Evolutionary conservation across 345 rosid species (phyloP).

Genomic region (Citrus inodora): DNA sequence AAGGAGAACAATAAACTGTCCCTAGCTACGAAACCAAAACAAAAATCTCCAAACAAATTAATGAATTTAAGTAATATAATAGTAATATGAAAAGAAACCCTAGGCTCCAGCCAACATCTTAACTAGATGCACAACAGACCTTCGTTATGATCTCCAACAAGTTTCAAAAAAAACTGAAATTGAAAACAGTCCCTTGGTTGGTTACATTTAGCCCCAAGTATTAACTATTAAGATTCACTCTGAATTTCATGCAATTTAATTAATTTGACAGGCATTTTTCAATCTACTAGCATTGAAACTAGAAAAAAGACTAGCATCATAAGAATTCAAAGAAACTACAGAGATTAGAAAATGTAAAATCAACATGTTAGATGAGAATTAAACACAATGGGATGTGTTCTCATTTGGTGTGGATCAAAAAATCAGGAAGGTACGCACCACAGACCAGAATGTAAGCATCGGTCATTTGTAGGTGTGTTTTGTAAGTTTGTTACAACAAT

Average conservation of each 20-base stretch:
- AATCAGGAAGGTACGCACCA: slow-evolving; percentile 6
- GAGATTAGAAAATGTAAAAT: background rate
- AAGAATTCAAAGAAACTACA: slow-evolving; percentile 1
- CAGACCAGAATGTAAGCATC: slow-evolving; percentile 7
- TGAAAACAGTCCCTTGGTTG: background rate
- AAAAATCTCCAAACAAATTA: no score
- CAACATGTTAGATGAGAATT: background rate
- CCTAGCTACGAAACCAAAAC: no score
- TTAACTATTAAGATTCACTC: background rate
- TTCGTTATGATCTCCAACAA: background rate
- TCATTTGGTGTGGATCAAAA: slow-evolving; percentile 31
- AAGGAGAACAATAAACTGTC: no score
- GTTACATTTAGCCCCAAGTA: background rate
- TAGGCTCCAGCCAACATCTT: background rate
- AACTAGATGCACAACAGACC: no score
- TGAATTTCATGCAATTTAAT: background rate
- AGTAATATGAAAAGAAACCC: no score
- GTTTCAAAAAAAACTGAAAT: background rate
- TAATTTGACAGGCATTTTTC: background rate
- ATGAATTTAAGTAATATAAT: no score
- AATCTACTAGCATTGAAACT: background rate
- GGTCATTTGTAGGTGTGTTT: background rate
- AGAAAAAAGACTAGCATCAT: background rate
- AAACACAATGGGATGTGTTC: slow-evolving; percentile 29
- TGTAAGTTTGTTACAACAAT: slow-evolving; percentile 3